These are phyloP conservation scores for Suhomyces chickasaworum DNA, from an alignment of 1,139 yeast genomes.

Conservation along the genomic window DNA sequence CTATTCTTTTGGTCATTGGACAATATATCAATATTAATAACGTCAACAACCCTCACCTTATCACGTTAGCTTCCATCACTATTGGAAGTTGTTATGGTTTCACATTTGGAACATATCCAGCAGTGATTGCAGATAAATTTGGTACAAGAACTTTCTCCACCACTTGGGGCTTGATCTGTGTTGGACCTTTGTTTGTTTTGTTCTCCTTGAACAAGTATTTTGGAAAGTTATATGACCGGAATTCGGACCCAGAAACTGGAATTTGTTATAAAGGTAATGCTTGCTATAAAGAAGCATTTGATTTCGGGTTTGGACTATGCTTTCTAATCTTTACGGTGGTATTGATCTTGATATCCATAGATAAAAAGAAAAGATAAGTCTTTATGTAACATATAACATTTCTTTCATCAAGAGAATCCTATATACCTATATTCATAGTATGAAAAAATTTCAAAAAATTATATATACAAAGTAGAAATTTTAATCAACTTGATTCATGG, in stretches of 20 bases:
- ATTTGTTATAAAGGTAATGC: conserved; percentile 38
- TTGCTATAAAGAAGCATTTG: conserved; percentile 41
- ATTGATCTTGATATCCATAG: conserved; percentile 29
- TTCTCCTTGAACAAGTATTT: conserved; percentile 42
- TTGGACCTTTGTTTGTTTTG: conserved; percentile 42
- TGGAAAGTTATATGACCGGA: conserved; percentile 41
- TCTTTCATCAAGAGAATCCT: neutral
- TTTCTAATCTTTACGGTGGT: conserved; percentile 26
- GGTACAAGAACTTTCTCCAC: conserved; percentile 47
- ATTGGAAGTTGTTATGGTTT: conserved; percentile 46
- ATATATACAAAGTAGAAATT: conserved; percentile 7
- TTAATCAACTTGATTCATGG: conserved; percentile 47
- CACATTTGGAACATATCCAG: conserved; percentile 48
- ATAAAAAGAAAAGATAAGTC: conserved; percentile 20
- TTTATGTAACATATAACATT: neutral
- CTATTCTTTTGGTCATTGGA: conserved; percentile 32
- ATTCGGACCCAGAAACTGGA: conserved; percentile 35
- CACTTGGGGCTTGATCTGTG: conserved; percentile 49
- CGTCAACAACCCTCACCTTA: conserved; percentile 27
- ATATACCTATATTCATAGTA: conserved; percentile 2
- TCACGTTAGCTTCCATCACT: conserved; percentile 35
- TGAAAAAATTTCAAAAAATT: neutral
- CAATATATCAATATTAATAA: conserved; percentile 35
- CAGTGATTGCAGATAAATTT: conserved; percentile 47
- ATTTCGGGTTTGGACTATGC: conserved; percentile 31